Conservation (phyloP, 805 yeast species). For the Wickerhamomyces mucosus region DNA sequence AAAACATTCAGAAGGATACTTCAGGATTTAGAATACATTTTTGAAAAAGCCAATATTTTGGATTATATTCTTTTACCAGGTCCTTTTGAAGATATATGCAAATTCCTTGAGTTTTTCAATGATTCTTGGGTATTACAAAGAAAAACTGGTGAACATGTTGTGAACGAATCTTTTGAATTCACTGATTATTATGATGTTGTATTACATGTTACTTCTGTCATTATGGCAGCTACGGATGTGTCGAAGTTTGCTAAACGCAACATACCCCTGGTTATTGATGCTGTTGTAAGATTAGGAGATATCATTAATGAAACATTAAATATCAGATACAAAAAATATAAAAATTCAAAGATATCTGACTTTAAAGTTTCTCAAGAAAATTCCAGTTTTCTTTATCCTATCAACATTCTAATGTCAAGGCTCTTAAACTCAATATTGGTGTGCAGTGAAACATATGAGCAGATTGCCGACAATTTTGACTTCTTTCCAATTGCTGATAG, state of each 20-base stretch:
- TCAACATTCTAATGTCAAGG: constrained; percentile 43
- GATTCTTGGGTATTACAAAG: constrained; percentile 47
- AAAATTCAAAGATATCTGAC: constrained; percentile 21
- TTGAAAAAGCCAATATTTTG: constrained; percentile 22
- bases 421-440: constrained; percentile 1
- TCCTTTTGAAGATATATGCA: constrained; percentile 20
- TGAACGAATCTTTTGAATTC: constrained; percentile 42
- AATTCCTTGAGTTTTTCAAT: constrained; percentile 40
- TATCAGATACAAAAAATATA: constrained; percentile 19
- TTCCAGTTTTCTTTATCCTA: constrained; percentile 50
- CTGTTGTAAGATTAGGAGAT: neutral
- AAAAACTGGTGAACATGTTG: constrained; percentile 62
- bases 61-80: constrained; percentile 20
- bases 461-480: constrained; percentile 21
- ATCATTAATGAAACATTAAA: neutral
- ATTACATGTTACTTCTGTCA: constrained; percentile 32
- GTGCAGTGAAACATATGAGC: constrained; percentile 1
- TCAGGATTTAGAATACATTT: constrained; percentile 10
- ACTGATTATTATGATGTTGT: constrained; percentile 41
- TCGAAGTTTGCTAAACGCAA: constrained; percentile 1
- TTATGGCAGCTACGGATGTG: constrained; percentile 23
- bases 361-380: constrained; percentile 38
- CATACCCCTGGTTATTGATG: neutral
- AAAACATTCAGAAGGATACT: constrained; percentile 9
- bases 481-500: constrained; percentile 43